Base-by-base conservation (phyloP, 805 yeast species). In the Teunomyces panamensis region DNA sequence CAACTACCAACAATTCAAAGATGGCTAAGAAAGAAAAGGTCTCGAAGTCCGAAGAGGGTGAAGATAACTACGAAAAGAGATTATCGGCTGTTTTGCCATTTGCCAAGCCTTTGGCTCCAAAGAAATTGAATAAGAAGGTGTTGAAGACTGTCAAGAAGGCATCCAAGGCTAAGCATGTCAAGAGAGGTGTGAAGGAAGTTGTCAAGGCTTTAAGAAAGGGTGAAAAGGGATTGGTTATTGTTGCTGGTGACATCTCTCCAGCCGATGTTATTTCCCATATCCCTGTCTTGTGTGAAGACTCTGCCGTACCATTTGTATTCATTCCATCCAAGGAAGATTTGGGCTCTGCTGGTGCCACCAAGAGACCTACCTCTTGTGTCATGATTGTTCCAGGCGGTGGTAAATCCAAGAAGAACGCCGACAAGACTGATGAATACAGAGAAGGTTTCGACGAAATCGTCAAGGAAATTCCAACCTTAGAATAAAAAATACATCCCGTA, bases 231-330 rank as follows among this genome's bases (percentile, higher is more conserved):
- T 78, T 94, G 45, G 98, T 94, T 35, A 76, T 94, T 57, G 84
- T 94, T 71, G 99, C 99, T 30, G 98, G 99, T 59, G 99, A 94
- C 68, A 94, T 95, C 55, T 91, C 96, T 47, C 99, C 99, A 50
- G 82, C 91, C 44, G 99, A 94, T 67, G 98, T 94, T 41, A 88
- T 95, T 57, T 89, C 97, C 39, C 99, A 94, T 67, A 81, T 94
- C 48, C 99, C 99, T 47, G 97, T 95, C 42, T 80, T 94, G 53
- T 94, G 99, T 74, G 99, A 94, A 75, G 99, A 94, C 67, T 75
- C 80, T 54, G 73, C 87, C 42, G 97, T 94, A 43, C 97, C 98
- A 62, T 95, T 77, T 65, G 80, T 92, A 36, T 94, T 94, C 71
- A 82, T 94, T 53, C 99, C 99, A 61, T 90, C 97, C 44, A 94